Evolutionary conservation across 306 rosid species (phyloP).

Genomic region (Macrotyloma uniflorum): DNA sequence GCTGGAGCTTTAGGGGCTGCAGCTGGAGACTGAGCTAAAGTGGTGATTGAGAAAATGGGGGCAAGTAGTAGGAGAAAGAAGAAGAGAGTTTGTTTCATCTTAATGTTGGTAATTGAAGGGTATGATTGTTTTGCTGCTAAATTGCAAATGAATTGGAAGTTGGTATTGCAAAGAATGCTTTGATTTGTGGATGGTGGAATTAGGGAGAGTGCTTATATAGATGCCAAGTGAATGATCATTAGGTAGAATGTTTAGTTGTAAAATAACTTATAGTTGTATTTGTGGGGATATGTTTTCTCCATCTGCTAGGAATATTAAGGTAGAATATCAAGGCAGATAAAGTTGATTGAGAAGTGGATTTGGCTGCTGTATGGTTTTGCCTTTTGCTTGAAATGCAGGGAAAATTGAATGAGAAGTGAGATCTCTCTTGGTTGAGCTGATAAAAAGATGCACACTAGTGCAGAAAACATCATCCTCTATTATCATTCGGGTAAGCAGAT

Average conservation of each 20-base stretch:
- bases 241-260: constrained; percentile 45
- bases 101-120: constrained; percentile 9
- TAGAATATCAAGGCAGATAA: constrained; percentile 29
- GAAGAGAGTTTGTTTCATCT: constrained; percentile 44
- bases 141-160: background rate
- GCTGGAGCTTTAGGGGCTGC: constrained; percentile 49
- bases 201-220: constrained; percentile 38
- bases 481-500: too few relatives aligned
- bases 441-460: too few relatives aligned
- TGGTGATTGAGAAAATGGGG: constrained; percentile 31
- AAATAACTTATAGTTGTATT: constrained; percentile 26
- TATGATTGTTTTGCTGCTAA: background rate
- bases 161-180: constrained; percentile 12
- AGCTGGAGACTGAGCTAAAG: constrained; percentile 51
- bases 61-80: constrained; percentile 31
- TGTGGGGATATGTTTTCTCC: constrained; percentile 33
- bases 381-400: constrained; percentile 41
- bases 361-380: constrained; percentile 14
- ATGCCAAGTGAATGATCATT: constrained; percentile 25
- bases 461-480: too few relatives aligned
- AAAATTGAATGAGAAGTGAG: constrained; percentile 35
- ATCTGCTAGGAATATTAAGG: constrained; percentile 37
- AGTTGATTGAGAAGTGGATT: constrained; percentile 37
- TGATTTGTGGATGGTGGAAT: constrained; percentile 38
- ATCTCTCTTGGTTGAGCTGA: constrained; percentile 32